phyloP scores from a whole-genome alignment of 768 basidiomycete species.

The Boletus rufocinnamomeus region DNA sequence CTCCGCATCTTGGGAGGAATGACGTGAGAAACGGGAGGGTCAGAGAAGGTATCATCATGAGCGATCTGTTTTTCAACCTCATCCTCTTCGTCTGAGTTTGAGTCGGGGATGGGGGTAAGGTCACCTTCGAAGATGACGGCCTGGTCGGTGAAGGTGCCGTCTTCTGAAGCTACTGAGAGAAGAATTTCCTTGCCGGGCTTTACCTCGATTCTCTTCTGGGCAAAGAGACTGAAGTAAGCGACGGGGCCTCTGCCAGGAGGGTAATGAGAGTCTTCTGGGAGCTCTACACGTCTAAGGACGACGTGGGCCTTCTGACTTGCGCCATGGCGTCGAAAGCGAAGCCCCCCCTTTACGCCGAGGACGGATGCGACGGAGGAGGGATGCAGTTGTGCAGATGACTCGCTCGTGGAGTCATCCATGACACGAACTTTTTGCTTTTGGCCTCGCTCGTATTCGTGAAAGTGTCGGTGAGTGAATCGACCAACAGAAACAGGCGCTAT shows the following conservation, averaged over 20 bases:
- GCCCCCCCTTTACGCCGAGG: conserved; percentile 59
- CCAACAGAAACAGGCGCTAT: neutral
- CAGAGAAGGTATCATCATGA: conserved; percentile 43
- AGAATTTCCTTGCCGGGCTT: conserved; percentile 72
- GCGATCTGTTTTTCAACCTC: conserved; percentile 44
- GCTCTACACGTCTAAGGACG: conserved; percentile 61
- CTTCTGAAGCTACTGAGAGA: conserved; percentile 54
- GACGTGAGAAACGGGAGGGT: conserved; percentile 36
- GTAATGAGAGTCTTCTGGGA: conserved; percentile 46
- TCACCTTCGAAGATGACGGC: conserved; percentile 62
- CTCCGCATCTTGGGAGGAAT: conserved; percentile 68
- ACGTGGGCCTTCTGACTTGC: conserved; percentile 69
- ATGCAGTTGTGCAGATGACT: conserved; percentile 33
- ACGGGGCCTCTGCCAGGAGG: conserved; percentile 41
- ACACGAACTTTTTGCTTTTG: conserved; percentile 14
- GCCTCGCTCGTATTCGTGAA: conserved; percentile 16
- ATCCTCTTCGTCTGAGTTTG: conserved; percentile 40
- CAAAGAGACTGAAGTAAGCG: conserved; percentile 64
- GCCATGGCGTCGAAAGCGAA: conserved; percentile 69
- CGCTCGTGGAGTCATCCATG: conserved; percentile 43
- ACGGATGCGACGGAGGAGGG: conserved; percentile 49
- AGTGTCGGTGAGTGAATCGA: conserved; percentile 7
- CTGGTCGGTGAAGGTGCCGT: conserved; percentile 56
- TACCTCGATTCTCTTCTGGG: conserved; percentile 68
- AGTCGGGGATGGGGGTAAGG: conserved; percentile 29